phyloP scores from a whole-genome alignment of 768 basidiomycete genomes.

The Suillus lakei region DNA sequence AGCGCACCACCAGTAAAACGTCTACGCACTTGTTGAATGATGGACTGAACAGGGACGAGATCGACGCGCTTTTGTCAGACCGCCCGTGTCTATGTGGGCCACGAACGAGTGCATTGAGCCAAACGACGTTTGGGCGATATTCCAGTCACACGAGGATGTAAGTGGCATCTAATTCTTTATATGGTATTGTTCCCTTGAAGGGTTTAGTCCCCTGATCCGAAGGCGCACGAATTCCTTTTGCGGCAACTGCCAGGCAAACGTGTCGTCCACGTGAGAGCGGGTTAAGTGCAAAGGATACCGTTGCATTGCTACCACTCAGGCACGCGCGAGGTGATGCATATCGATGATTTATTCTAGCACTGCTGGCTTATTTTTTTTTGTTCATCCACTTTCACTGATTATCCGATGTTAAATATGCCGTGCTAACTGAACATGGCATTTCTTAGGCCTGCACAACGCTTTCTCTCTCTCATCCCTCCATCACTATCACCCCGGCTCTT shows the following conservation, averaged over 20 bases:
- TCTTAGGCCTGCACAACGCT: slow-evolving; percentile 61
- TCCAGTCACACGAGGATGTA: slow-evolving; percentile 65
- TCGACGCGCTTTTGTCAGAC: slow-evolving; percentile 9
- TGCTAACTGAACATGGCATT: slow-evolving; percentile 20
- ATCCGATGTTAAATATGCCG: slow-evolving; percentile 20
- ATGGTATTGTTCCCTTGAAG: slow-evolving; percentile 2
- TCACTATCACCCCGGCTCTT: slow-evolving; percentile 59
- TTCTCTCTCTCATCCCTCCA: slow-evolving; percentile 48
- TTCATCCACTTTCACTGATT: slow-evolving; percentile 21
- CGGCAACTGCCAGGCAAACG: slow-evolving; percentile 14
- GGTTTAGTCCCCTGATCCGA: slow-evolving; percentile 10
- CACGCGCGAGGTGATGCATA: neutral
- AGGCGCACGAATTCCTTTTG: slow-evolving; percentile 12
- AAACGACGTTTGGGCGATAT: slow-evolving; percentile 59
- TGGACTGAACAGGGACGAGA: slow-evolving; percentile 13
- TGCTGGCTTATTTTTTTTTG: slow-evolving; percentile 15
- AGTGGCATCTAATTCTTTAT: slow-evolving; percentile 23
- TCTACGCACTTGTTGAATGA: neutral
- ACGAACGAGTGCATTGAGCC: slow-evolving; percentile 39
- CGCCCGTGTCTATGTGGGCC: slow-evolving; percentile 55
- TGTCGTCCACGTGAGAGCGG: slow-evolving; percentile 20
- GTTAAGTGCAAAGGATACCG: slow-evolving; percentile 2
- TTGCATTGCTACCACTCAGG: slow-evolving; percentile 7
- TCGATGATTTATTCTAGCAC: neutral
- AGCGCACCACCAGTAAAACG: neutral